phyloP scores from a whole-genome alignment of 2,329 filamentous ascomycete genomes.

The Venturia effusa region DNA sequence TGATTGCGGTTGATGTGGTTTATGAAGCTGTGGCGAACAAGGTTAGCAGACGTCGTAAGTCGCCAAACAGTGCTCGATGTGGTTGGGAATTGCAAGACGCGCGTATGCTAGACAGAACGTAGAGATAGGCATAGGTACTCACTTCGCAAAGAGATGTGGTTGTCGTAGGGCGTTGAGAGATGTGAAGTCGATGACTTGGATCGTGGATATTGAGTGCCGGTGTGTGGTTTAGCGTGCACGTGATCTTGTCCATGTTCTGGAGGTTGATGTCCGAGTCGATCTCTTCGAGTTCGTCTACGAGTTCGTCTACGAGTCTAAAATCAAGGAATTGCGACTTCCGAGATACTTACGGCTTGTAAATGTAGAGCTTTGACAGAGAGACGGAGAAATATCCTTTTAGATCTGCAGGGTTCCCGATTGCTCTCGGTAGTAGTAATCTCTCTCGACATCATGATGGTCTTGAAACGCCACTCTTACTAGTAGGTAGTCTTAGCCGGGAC shows the following conservation, averaged over 20 bases:
- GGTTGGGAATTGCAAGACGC: conserved; percentile 11
- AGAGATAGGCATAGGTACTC: conserved; percentile 2
- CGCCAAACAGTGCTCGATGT: not conserved
- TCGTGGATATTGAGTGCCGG: not conserved
- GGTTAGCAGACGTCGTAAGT: not conserved
- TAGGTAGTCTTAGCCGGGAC: not conserved
- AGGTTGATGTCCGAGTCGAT: not conserved
- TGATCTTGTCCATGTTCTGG: not conserved
- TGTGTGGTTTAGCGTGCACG: not conserved
- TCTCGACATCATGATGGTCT: not conserved
- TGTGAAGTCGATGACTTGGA: not conserved
- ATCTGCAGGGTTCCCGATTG: too few relatives aligned
- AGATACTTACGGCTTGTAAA: too few relatives aligned
- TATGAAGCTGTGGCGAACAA: conserved; percentile 12
- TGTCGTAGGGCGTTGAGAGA: not conserved
- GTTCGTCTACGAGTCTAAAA: too few relatives aligned
- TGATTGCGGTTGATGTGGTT: conserved; percentile 43
- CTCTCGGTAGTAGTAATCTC: too few relatives aligned
- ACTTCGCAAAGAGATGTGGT: not conserved
- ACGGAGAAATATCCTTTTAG: too few relatives aligned
- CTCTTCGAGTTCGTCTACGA: too few relatives aligned
- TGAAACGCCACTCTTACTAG: not conserved
- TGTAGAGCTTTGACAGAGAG: too few relatives aligned
- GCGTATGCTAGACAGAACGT: not conserved
- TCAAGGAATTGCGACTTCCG: too few relatives aligned